Base-by-base conservation (phyloP, 768 basidiomycete genomes). In the Podaxis sp. region DNA sequence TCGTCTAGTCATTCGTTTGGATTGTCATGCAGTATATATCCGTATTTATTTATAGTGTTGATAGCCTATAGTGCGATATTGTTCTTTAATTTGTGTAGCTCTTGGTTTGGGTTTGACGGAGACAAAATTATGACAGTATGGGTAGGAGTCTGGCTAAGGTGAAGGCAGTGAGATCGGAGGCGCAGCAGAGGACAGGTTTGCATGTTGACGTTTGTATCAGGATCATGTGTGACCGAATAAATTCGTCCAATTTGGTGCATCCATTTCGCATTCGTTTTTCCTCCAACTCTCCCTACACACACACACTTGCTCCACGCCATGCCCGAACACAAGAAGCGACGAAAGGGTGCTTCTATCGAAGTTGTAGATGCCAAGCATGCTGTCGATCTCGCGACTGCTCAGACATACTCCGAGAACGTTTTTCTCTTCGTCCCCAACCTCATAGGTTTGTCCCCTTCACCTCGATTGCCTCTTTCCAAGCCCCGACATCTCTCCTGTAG, bases 381-480 rank as follows among this genome's bases (percentile, higher is more conserved):
- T 8, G 87, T 95, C 33, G 93, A 93, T 73, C 85, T 95, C 54
- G 93, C 93, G 28, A 94, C 91, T 12, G 88, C 87, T 13, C 92
- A 93, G 75, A 80, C 87, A 0, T 92, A 92, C 68, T 89, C 92
- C 39, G 97, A 99, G 79, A 99, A 98, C 74, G 91, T 99, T 67
- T 99, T 96, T 75, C 85, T 99, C 57, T 99, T 99, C 78, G 85
- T 95, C 15, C 96, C 97, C 42, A 99, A 99, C 76, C 80, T 99
- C 70, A 98, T 99, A 73, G 96, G 94, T 88, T 68, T 68, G 88
- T 17, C 76, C 39, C 44, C 46, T 61, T 65, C 56, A 33, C 59
- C 24, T 22, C 38, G 40, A 26, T 22, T 49, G 56, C 53, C 57
- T 55, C 56, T 59, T 59, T 64, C 52, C 63, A 36, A 63, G 68